phyloP scores from a whole-genome alignment of 2,329 filamentous ascomycete species.

The Pyricularia grisea region DNA sequence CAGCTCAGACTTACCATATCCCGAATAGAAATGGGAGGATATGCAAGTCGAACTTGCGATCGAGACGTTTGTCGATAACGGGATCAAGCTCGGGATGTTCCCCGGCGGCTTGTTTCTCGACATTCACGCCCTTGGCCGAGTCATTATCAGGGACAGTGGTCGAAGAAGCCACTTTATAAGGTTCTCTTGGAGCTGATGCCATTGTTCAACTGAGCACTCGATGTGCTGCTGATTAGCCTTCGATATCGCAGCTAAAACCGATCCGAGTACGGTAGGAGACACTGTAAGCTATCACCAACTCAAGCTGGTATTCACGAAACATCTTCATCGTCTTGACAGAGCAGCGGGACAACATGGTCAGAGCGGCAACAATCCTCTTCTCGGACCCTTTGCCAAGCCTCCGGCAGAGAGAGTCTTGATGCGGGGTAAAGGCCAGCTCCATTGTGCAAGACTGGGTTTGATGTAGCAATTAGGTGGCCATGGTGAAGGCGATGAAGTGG shows the following conservation, averaged over 20 bases:
- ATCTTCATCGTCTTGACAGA: not conserved
- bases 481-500: too few species aligned
- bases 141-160: not conserved
- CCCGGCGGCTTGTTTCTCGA: not conserved
- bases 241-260: too few species aligned
- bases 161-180: not conserved
- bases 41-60: constrained; percentile 10
- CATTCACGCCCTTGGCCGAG: not conserved
- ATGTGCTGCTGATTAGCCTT: too few species aligned
- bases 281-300: not conserved
- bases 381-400: not conserved
- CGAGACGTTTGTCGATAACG: constrained; percentile 5
- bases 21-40: constrained; percentile 5
- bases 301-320: not conserved
- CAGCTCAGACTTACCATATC: not conserved
- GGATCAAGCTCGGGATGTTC: constrained; percentile 1
- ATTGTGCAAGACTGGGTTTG: not conserved
- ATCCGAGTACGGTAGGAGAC: not conserved
- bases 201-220: not conserved
- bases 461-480: too few species aligned
- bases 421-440: not conserved
- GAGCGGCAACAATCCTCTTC: not conserved
- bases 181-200: not conserved
- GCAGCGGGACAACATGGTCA: not conserved
- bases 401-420: not conserved